Conservation (phyloP, 1,139 yeast genomes). For the Nakaseomyces kungkrabaensis region DNA sequence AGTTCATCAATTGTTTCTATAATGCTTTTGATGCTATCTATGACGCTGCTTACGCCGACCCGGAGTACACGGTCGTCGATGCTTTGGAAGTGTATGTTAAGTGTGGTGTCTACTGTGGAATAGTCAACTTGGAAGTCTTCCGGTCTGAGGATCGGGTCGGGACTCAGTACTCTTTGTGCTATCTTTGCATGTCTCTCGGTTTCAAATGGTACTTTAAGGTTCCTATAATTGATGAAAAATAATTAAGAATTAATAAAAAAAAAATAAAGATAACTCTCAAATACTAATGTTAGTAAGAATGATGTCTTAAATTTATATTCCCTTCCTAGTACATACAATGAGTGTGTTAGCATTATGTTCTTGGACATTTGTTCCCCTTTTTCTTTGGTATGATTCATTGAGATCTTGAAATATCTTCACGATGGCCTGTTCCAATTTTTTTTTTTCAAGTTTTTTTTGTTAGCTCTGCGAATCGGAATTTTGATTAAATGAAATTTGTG, state of each 20-base stretch:
- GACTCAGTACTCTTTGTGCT: conserved; percentile 49
- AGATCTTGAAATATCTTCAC: too few relatives aligned
- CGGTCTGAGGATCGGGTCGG: conserved; percentile 72
- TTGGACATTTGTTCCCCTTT: not conserved
- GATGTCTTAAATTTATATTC: too few relatives aligned
- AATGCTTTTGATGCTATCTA: conserved; percentile 59
- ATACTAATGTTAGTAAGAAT: too few relatives aligned
- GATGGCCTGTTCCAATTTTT: too few relatives aligned
- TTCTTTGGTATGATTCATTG: not conserved
- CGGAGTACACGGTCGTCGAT: conserved; percentile 55
- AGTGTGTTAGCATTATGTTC: not conserved
- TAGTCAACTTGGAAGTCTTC: conserved; percentile 45
- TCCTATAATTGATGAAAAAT: conserved; percentile 20
- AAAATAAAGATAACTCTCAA: too few relatives aligned
- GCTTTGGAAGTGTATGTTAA: conserved; percentile 42
- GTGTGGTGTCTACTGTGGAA: conserved; percentile 23
- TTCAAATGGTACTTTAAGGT: conserved; percentile 54
- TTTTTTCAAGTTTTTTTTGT: too few relatives aligned
- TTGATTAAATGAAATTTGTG: too few relatives aligned
- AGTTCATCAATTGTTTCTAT: conserved; percentile 64
- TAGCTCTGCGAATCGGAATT: too few relatives aligned
- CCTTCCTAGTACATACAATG: conserved; percentile 4
- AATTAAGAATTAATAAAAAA: too few relatives aligned
- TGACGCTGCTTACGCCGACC: conserved; percentile 58
- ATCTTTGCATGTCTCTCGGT: conserved; percentile 49